A percentile compares a stretch with the other conserved stretches of the same genome.
Conservation (phyloP, 306 rosid genomes). For the Castanea sativa region DNA sequence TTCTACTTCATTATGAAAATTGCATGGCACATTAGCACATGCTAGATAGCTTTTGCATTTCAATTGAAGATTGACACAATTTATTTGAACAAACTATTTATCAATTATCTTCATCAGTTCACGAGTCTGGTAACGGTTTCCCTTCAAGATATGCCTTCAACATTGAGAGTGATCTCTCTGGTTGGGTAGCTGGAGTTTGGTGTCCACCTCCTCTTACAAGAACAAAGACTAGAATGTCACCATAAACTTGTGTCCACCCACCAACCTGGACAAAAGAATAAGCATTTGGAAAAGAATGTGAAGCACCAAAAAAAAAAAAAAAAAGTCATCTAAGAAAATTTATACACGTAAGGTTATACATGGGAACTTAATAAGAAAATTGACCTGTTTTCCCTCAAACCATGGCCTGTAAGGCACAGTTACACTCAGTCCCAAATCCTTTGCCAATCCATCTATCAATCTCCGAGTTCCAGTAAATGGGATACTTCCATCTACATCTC, state of each 20-base stretch:
- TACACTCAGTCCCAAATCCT: conserved; percentile 14
- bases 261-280: conserved; percentile 25
- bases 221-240: conserved; percentile 31
- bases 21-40: too few relatives aligned
- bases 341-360: neutral
- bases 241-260: conserved; percentile 48
- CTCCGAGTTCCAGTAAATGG: conserved; percentile 29
- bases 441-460: conserved; percentile 21
- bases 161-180: conserved; percentile 35
- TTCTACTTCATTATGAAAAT: too few relatives aligned
- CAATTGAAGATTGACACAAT: too few relatives aligned
- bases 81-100: too few relatives aligned
- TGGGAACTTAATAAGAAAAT: neutral
- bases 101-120: neutral
- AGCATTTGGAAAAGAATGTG: too few relatives aligned
- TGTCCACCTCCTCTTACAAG: conserved; percentile 45
- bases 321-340: too few relatives aligned
- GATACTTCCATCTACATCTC: conserved; percentile 35
- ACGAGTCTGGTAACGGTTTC: conserved; percentile 24
- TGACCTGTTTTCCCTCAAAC: conserved; percentile 35
- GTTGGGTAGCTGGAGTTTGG: conserved; percentile 41
- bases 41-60: too few relatives aligned
- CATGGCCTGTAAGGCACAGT: conserved; percentile 29
- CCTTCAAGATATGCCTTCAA: conserved; percentile 34
- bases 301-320: too few relatives aligned